Evolutionary conservation across 2,329 filamentous ascomycete genomes (phyloP), one percentile per base, ranked within the genome.

Genomic region (Ophiocordyceps camponoti-rufipedis): DNA sequence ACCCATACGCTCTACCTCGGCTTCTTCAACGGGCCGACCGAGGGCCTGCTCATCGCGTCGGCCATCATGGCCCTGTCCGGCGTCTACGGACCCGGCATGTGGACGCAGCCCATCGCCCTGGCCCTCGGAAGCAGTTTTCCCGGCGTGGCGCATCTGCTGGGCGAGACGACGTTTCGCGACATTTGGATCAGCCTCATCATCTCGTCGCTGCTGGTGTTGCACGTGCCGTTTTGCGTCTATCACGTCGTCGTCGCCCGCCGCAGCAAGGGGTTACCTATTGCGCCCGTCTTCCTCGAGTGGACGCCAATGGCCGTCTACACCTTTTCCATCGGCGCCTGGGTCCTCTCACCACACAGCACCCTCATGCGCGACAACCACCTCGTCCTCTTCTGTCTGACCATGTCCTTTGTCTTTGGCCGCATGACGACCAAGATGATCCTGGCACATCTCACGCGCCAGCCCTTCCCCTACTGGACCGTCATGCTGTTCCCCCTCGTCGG

Each of bases 381-480:
- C 1, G 79, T 93, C 11, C 75, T 96, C 42, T 94, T 94, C 63
- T 95, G 88, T 67, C 65, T 94, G 48, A 94, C 85, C 48, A 83
- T 96, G 71, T 84, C 85, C n/a, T 88, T 96, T 55, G 91, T 95
- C 48, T 96, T 98, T 62, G 91, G 91, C 33, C 82, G 91, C 53
- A 87, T 98, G 81, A 96, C 91, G 0, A 98, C 91, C 38, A 98
- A 96, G 70, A 96, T 96, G 63, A 98, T 98, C 58, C 78, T 98
- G 16, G 89, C 91, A 3, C 91, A 98, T 62, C 71, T 98, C 44
- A 91, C 91, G 2, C 78, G 78, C 50, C 91, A 96, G 61, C 85
- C 89, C 4, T 98, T 96, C 65, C 91, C 91, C 1, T 93, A 85
- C 72, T 96, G 88, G 87, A 96, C 91, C 11, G 74, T 91, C 43